These are phyloP conservation scores for Podila clonocystis DNA, from an alignment of 192 early-diverging fungal genomes.

Conservation along the genomic window DNA sequence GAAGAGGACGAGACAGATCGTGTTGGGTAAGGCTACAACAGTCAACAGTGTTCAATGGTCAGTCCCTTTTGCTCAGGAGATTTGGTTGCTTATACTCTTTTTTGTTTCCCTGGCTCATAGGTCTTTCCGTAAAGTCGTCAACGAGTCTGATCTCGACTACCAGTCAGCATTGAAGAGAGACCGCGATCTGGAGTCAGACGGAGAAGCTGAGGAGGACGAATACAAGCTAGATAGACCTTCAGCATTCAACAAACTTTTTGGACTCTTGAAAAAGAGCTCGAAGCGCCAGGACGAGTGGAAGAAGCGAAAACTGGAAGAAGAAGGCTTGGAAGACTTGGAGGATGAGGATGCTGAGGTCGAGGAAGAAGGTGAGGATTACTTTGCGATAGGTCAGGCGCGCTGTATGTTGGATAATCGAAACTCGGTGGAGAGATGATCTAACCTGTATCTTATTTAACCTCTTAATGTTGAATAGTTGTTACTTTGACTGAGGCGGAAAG, in stretches of 20 bases:
- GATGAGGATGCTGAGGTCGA: conserved; percentile 37
- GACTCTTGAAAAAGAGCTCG: conserved; percentile 65
- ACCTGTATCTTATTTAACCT: too few relatives aligned
- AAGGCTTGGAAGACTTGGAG: conserved; percentile 56
- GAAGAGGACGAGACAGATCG: conserved; percentile 56
- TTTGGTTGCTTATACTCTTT: not conserved
- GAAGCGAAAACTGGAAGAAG: conserved; percentile 59
- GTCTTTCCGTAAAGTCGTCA: conserved; percentile 56
- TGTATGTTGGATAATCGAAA: too few relatives aligned
- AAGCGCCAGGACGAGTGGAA: conserved; percentile 62
- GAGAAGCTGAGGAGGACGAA: conserved; percentile 56
- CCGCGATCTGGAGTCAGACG: conserved; percentile 52
- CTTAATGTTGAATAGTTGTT: conserved; percentile 7
- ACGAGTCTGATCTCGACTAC: conserved; percentile 62
- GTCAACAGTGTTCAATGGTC: not conserved
- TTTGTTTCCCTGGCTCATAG: conserved; percentile 4
- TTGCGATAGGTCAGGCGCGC: too few relatives aligned
- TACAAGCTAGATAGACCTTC: conserved; percentile 61
- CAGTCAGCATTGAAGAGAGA: conserved; percentile 53
- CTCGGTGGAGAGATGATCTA: too few relatives aligned
- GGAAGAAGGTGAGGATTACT: conserved; percentile 20
- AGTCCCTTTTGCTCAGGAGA: not conserved
- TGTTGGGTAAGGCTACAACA: conserved; percentile 20
- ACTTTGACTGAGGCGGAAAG: conserved; percentile 43
- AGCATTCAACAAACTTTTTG: conserved; percentile 66